Conservation (phyloP, 2,329 filamentous ascomycete species). For the Coleophoma cylindrospora region DNA sequence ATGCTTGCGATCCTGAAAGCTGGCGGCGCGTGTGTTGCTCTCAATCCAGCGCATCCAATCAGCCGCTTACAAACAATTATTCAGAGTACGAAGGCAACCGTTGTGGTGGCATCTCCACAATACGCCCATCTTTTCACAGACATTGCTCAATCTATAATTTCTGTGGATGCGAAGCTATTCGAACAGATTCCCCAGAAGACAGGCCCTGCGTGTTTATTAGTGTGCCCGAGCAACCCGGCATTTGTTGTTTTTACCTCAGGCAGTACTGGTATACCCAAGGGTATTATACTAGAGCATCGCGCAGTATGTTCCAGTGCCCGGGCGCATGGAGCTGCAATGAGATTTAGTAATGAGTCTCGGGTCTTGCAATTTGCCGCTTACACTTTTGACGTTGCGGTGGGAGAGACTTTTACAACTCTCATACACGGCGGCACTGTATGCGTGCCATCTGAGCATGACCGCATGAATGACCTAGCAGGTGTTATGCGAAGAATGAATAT, state of each 20-base stretch:
- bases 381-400: constrained; percentile 8
- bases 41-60: constrained; percentile 9
- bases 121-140: background rate
- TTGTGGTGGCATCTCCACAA: background rate
- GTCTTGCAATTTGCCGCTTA: constrained; percentile 11
- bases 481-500: constrained; percentile 6
- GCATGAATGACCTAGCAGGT: constrained; percentile 7
- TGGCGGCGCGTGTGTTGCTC: constrained; percentile 16
- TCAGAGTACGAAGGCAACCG: background rate
- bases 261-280: constrained; percentile 10
- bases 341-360: constrained; percentile 3
- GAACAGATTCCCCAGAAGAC: background rate
- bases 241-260: constrained; percentile 13
- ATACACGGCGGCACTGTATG: constrained; percentile 10
- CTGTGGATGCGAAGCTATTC: background rate
- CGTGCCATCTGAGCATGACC: constrained; percentile 9
- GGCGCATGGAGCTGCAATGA: constrained; percentile 2
- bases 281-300: constrained; percentile 7
- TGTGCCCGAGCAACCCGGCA: constrained; percentile 3
- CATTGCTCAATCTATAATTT: background rate
- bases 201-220: background rate
- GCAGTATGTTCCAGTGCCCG: constrained; percentile 3
- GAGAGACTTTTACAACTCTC: constrained; percentile 10
- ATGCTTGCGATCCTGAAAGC: constrained; percentile 15
- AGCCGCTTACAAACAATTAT: background rate